A percentile compares a stretch with the other conserved stretches of the same genome.
Conservation (phyloP, 768 basidiomycete genomes). For the Cyclocybe aegerita region DNA sequence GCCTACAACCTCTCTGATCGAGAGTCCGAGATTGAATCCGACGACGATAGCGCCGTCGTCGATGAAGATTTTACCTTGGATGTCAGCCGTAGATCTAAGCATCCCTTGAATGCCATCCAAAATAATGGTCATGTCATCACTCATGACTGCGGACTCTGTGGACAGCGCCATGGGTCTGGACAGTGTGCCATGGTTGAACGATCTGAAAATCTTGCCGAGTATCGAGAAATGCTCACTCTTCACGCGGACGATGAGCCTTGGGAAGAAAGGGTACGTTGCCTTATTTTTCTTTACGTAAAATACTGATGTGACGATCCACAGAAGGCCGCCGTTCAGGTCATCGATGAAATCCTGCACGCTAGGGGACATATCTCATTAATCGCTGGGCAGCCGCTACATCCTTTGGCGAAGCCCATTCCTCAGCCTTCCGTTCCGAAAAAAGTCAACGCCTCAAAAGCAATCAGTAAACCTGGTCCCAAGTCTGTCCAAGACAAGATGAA, state of each 20-base stretch:
- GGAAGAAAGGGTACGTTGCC: constrained; percentile 55
- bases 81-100: constrained; percentile 16
- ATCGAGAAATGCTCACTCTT: constrained; percentile 62
- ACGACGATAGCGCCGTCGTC: constrained; percentile 15
- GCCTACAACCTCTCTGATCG: constrained; percentile 30
- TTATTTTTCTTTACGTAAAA: neutral
- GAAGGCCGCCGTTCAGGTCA: constrained; percentile 66
- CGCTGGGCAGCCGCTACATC: constrained; percentile 61
- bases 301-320: constrained; percentile 24
- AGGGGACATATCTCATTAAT: constrained; percentile 60
- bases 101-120: constrained; percentile 9
- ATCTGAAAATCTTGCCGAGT: constrained; percentile 67
- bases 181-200: constrained; percentile 65
- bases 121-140: constrained; percentile 11
- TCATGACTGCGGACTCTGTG: constrained; percentile 63
- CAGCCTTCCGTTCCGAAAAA: constrained; percentile 15
- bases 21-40: constrained; percentile 23
- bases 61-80: constrained; percentile 16
- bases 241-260: constrained; percentile 67
- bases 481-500: no score
- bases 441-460: neutral
- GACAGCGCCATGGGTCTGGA: constrained; percentile 45
- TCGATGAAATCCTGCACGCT: constrained; percentile 60
- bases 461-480: no score
- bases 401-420: constrained; percentile 36